Evolutionary conservation across 2,329 filamentous ascomycete species (phyloP).

Genomic region (Cercospora brassicicola): DNA sequence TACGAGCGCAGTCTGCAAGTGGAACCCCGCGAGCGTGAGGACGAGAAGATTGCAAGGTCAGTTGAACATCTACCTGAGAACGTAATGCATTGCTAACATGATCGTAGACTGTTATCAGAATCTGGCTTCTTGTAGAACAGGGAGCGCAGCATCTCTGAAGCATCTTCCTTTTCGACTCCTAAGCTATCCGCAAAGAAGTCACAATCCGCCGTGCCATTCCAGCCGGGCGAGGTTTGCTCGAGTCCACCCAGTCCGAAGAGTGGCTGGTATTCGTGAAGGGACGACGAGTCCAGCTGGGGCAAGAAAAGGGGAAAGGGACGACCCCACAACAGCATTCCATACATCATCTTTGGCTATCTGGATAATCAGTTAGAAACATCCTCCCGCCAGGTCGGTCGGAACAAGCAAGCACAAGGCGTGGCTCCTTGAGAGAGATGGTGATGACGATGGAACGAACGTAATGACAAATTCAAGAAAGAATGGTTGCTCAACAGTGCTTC

Average conservation of each 20-base stretch:
- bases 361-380: not conserved
- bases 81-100: slow-evolving; percentile 18
- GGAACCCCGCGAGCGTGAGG: slow-evolving; percentile 92
- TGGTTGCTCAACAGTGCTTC: slow-evolving; percentile 6
- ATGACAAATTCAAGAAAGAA: slow-evolving; percentile 15
- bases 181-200: slow-evolving; percentile 18
- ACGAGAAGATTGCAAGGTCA: slow-evolving; percentile 99
- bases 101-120: slow-evolving; percentile 53
- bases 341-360: slow-evolving; percentile 7
- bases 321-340: not conserved
- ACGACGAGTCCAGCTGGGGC: not conserved
- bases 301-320: not conserved
- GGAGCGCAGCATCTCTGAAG: slow-evolving; percentile 22
- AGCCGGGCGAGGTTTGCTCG: slow-evolving; percentile 8
- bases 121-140: slow-evolving; percentile 53
- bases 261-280: slow-evolving; percentile 14
- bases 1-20: slow-evolving; percentile 94
- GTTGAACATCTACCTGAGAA: slow-evolving; percentile 16
- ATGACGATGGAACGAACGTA: slow-evolving; percentile 19
- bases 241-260: slow-evolving; percentile 15
- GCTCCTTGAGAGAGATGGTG: slow-evolving; percentile 7
- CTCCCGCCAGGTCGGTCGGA: slow-evolving; percentile 1
- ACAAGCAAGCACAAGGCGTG: not conserved
- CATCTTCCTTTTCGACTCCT: slow-evolving; percentile 18
- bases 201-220: not conserved